A percentile compares a stretch with the other conserved stretches of the same genome.
Conservation (phyloP, 441 rosid genomes). For the Hura crepitans region DNA sequence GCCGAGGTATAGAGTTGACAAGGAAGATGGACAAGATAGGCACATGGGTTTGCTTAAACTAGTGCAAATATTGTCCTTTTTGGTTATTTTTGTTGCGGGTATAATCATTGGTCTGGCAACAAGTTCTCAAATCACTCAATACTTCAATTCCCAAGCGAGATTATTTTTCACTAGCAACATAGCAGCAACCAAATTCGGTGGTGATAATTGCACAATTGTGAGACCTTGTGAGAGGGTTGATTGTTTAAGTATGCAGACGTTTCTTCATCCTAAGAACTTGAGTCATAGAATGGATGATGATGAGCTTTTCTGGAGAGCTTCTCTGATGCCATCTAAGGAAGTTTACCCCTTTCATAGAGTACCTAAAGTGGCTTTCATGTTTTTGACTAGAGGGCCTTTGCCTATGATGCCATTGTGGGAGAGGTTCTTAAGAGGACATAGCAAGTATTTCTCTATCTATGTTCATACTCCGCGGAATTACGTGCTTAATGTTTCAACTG, state of each 20-base stretch:
- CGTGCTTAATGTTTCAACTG: conserved; percentile 46
- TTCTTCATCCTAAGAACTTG: conserved; percentile 44
- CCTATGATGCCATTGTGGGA: conserved; percentile 90
- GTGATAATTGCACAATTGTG: conserved; percentile 33
- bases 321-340: conserved; percentile 59
- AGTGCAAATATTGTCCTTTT: conserved; percentile 63
- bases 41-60: conserved; percentile 57
- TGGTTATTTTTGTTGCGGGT: conserved; percentile 75
- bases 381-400: conserved; percentile 74
- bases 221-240: conserved; percentile 34
- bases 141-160: conserved; percentile 48
- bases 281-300: conserved; percentile 59
- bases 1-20: conserved; percentile 38
- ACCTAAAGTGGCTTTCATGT: conserved; percentile 88
- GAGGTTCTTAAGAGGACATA: conserved; percentile 73
- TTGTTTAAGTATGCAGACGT: conserved; percentile 43
- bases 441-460: conserved; percentile 52
- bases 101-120: conserved; percentile 69
- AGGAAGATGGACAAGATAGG: conserved; percentile 52
- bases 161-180: conserved; percentile 33
- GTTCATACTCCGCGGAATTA: conserved; percentile 61
- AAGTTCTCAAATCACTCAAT: conserved; percentile 60
- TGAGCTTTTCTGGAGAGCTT: conserved; percentile 82
- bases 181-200: conserved; percentile 15
- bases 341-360: conserved; percentile 59